Evolutionary conservation across 768 basidiomycete species (phyloP).

Genomic region (Auricularia sp.): DNA sequence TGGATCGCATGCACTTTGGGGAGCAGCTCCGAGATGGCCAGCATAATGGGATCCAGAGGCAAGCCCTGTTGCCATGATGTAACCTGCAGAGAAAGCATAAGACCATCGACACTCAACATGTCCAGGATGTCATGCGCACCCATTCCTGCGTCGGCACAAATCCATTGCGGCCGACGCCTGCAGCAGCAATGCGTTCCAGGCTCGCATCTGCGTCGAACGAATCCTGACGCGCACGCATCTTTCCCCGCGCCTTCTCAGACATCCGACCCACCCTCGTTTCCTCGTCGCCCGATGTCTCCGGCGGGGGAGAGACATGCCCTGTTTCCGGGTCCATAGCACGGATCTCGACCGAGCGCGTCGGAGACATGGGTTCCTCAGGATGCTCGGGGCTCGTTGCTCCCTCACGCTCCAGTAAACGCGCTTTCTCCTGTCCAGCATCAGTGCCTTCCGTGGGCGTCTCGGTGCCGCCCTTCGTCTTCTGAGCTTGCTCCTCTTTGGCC

Average conservation of each 20-base stretch:
- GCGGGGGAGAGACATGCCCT: background rate
- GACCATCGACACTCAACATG: conserved; percentile 4
- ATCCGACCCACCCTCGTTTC: conserved; percentile 10
- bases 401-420: conserved; percentile 51
- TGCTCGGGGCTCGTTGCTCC: conserved; percentile 15
- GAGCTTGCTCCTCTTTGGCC: conserved; percentile 58
- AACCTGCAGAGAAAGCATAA: conserved; percentile 35
- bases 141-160: conserved; percentile 97
- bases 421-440: conserved; percentile 47
- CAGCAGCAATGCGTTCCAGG: conserved; percentile 55
- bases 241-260: conserved; percentile 88
- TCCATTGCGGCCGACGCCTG: conserved; percentile 75
- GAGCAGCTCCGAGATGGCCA: conserved; percentile 79
- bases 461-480: conserved; percentile 20
- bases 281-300: background rate
- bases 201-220: conserved; percentile 41
- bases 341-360: background rate
- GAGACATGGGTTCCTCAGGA: background rate
- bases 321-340: background rate
- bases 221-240: conserved; percentile 70
- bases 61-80: conserved; percentile 98
- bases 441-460: conserved; percentile 29
- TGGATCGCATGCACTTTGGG: conserved; percentile 80
- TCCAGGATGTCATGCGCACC: conserved; percentile 35
- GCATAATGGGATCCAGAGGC: conserved; percentile 79